phyloP scores from a whole-genome alignment of 495 filamentous ascomycete genomes.

The Neurospora sublineolata region DNA sequence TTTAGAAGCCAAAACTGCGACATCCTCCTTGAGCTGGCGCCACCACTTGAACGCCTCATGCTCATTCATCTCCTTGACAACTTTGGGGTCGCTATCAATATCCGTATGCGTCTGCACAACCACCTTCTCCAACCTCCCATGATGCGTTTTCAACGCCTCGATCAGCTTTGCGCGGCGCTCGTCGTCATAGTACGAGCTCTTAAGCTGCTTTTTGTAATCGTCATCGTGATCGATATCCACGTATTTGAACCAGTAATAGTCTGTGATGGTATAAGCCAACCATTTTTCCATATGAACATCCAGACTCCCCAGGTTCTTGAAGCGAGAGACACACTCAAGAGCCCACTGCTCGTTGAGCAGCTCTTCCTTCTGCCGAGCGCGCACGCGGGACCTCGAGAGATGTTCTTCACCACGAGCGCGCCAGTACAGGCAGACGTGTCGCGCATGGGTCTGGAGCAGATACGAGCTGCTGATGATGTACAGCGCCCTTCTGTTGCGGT shows the following conservation, averaged over 20 bases:
- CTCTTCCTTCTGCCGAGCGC: background rate
- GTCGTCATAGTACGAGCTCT: background rate
- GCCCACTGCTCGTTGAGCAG: background rate
- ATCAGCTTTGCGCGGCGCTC: background rate
- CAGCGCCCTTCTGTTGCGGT: background rate
- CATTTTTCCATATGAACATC: background rate
- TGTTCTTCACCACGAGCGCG: background rate
- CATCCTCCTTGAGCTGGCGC: background rate
- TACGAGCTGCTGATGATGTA: background rate
- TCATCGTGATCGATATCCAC: too few relatives aligned
- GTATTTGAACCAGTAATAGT: fast-evolving
- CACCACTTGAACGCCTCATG: background rate
- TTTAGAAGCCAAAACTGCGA: background rate
- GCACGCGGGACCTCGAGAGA: background rate
- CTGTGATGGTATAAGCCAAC: background rate
- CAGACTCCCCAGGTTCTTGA: background rate
- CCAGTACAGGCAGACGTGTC: background rate
- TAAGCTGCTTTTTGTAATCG: background rate
- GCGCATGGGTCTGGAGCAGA: background rate
- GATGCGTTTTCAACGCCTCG: background rate
- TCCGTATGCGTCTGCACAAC: background rate
- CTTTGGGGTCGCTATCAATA: background rate
- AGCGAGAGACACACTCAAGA: background rate
- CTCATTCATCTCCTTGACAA: background rate
- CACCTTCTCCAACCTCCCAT: background rate